phyloP scores from a whole-genome alignment of 345 rosid genomes.

The Firmiana major region DNA sequence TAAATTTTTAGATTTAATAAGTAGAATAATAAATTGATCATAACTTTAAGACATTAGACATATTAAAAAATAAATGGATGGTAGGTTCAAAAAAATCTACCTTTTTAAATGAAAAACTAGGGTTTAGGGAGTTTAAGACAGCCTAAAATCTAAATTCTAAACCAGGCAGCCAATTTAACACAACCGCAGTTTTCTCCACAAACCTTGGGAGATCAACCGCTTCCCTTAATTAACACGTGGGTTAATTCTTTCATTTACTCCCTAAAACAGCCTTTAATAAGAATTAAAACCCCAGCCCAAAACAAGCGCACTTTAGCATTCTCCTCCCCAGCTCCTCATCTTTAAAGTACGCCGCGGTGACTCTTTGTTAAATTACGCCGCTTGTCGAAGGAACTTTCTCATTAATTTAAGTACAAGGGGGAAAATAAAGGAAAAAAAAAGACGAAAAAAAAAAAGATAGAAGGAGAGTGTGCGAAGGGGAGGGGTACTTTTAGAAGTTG shows the following conservation, averaged over 20 bases:
- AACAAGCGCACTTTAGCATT: constrained; percentile 24
- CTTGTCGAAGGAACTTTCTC: neutral
- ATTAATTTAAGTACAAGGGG: neutral
- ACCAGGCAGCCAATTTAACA: neutral
- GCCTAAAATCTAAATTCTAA: neutral
- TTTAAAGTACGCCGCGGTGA: constrained; percentile 27
- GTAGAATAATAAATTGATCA: no score
- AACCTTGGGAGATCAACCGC: constrained; percentile 26
- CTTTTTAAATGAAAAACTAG: neutral
- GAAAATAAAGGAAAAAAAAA: neutral
- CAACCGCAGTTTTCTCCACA: constrained; percentile 25
- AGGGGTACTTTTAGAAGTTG: constrained; percentile 28
- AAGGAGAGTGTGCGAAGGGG: neutral
- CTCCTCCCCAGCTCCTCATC: no score
- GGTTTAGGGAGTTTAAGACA: neutral
- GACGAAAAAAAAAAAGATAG: neutral
- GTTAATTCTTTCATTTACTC: neutral
- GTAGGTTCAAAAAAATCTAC: neutral
- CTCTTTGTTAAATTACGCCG: constrained; percentile 19
- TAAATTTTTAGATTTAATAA: no score
- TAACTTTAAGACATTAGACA: no score
- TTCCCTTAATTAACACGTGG: neutral
- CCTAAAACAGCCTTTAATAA: no score
- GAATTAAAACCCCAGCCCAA: no score
- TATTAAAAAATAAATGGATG: no score